Evolutionary conservation across 176 grass and related monocot species (phyloP).

Genomic region (Stipa capillata): DNA sequence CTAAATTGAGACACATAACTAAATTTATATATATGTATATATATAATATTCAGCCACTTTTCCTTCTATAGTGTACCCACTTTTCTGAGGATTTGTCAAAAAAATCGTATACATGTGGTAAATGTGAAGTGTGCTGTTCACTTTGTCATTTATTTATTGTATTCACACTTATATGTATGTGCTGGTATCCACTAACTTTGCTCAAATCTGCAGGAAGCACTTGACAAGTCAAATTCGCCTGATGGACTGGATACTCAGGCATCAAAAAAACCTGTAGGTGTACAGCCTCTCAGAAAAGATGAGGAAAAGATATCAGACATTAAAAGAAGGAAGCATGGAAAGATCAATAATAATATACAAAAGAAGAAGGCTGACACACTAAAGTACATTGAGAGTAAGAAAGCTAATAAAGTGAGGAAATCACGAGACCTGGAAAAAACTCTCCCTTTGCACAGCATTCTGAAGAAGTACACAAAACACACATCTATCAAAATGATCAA

Average conservation of each 20-base stretch:
- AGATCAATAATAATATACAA: conserved; percentile 6
- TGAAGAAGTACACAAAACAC: conserved; percentile 39
- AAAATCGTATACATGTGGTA: neutral
- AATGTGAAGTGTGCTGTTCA: neutral
- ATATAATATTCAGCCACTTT: neutral
- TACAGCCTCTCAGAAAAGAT: neutral
- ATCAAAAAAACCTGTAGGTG: conserved; percentile 22
- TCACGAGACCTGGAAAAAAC: conserved; percentile 11
- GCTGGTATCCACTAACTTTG: neutral
- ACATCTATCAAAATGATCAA: conserved; percentile 51
- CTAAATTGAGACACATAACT: neutral
- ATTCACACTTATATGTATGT: neutral
- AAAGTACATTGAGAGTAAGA: conserved; percentile 7
- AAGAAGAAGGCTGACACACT: conserved; percentile 23
- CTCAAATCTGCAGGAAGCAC: conserved; percentile 23
- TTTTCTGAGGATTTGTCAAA: neutral
- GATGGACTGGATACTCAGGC: conserved; percentile 6
- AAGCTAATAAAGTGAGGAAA: conserved; percentile 16
- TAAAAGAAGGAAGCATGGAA: conserved; percentile 22
- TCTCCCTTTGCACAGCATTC: conserved; percentile 43
- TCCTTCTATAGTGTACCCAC: neutral
- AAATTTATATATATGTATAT: neutral
- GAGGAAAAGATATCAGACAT: neutral
- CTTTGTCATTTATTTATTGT: neutral
- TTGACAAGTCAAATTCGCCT: neutral